These are phyloP conservation scores for Symbiotaphrina buchneri DNA, from an alignment of 495 filamentous ascomycete genomes.

Conservation along the genomic window DNA sequence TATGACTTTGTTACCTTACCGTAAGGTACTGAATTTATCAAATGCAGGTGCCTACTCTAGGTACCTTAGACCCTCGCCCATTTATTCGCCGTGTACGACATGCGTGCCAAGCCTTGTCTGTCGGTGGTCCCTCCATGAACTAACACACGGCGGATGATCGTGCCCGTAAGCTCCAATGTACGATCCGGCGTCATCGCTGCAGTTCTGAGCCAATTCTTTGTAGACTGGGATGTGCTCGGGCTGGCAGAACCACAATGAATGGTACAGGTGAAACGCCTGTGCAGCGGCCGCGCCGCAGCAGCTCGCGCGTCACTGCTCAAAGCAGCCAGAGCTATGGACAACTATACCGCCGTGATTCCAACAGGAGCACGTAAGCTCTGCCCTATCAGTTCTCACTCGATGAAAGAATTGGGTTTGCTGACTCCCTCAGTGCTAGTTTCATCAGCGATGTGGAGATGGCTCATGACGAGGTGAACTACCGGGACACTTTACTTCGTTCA, in stretches of 20 bases:
- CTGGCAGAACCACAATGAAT: conserved; percentile 3
- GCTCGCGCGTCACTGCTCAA: not conserved
- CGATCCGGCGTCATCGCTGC: too few species aligned
- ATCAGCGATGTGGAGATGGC: conserved; percentile 98
- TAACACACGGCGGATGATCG: too few species aligned
- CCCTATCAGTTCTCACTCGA: not conserved
- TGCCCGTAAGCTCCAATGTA: too few species aligned
- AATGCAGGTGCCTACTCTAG: too few species aligned
- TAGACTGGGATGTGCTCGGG: too few species aligned
- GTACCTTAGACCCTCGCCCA: too few species aligned
- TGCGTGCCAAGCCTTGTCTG: too few species aligned
- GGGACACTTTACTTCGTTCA: not conserved
- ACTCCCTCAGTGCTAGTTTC: conserved; percentile 39
- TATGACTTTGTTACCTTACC: too few species aligned
- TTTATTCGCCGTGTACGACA: too few species aligned
- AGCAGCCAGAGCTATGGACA: not conserved
- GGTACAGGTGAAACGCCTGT: not conserved
- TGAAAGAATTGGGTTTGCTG: not conserved
- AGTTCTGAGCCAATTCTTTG: too few species aligned
- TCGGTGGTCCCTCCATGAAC: too few species aligned
- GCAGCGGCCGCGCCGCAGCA: conserved; percentile 1
- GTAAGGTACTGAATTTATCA: too few species aligned
- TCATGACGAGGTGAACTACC: conserved; percentile 50
- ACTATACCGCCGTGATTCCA: conserved; percentile 36
- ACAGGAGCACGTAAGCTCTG: conserved; percentile 42